Percentiles rank a stretch among this genome's conserved stretches.
Conservation (phyloP, 2,329 filamentous ascomycete genomes). For the Trichoderma atroviride region DNA sequence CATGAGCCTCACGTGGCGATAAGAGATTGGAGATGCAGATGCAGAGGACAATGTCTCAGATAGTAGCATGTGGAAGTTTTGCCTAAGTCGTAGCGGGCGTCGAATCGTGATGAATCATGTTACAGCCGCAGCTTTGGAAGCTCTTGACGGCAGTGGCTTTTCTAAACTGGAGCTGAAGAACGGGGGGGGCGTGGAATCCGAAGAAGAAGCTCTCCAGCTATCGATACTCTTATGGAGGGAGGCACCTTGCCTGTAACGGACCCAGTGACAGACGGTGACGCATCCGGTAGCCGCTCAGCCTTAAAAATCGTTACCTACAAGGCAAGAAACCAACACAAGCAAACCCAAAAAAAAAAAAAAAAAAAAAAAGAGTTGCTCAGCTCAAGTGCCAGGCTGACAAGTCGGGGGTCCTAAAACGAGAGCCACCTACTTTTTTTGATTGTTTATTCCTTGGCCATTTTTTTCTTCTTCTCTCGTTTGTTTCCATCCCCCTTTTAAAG, state of each 20-base stretch:
- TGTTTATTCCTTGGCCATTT: background rate
- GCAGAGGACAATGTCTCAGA: background rate
- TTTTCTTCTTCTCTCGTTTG: background rate
- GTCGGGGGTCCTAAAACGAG: background rate
- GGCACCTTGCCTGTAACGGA: background rate
- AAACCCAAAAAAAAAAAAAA: background rate
- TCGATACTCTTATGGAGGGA: background rate
- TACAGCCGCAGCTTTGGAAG: background rate
- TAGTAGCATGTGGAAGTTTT: no score
- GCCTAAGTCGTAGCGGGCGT: no score
- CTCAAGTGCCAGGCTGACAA: constrained; percentile 12
- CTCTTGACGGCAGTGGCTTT: background rate
- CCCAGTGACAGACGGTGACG: background rate
- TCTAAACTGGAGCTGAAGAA: background rate
- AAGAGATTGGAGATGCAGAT: background rate
- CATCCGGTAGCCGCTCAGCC: constrained; percentile 24
- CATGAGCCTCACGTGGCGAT: constrained; percentile 26
- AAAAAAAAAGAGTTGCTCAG: background rate
- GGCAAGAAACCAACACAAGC: background rate
- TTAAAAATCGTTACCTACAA: background rate
- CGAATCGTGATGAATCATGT: background rate
- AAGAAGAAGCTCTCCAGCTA: background rate
- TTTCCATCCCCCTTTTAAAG: background rate
- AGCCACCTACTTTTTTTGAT: background rate
- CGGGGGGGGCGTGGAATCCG: background rate